Percentiles rank a stretch among this genome's conserved stretches.
phyloP scores from a whole-genome alignment of 2,329 filamentous ascomycete genomes.

The Sporothrix pseudoabietina region DNA sequence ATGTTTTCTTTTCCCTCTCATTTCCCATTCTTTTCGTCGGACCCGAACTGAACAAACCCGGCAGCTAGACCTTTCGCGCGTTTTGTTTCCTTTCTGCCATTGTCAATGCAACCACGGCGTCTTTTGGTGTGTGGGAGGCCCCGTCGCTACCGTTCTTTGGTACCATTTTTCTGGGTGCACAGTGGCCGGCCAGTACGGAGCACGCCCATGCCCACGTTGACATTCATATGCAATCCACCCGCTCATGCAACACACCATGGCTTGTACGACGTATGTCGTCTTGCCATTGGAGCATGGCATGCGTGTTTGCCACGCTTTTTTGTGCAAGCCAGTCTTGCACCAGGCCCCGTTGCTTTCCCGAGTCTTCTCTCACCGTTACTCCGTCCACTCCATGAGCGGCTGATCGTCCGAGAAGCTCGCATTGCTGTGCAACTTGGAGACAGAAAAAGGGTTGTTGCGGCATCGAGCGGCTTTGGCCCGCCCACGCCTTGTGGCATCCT shows the following conservation, averaged over 20 bases:
- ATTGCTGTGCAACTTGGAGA: neutral
- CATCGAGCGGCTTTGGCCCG: neutral
- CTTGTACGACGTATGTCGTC: neutral
- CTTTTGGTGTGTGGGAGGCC: neutral
- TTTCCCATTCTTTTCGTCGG: neutral
- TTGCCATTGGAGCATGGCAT: neutral
- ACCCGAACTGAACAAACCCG: neutral
- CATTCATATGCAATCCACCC: neutral
- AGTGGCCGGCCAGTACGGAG: neutral
- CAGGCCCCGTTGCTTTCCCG: neutral
- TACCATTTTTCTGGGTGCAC: neutral
- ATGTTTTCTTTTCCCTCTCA: neutral
- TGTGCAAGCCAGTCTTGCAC: neutral
- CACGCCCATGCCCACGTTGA: neutral
- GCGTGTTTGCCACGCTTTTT: neutral
- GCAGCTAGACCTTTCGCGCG: neutral
- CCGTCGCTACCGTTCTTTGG: slow-evolving; percentile 11
- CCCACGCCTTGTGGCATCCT: neutral
- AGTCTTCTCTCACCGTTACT: neutral
- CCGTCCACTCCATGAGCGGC: neutral
- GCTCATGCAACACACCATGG: neutral
- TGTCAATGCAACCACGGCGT: neutral
- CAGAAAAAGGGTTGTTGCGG: neutral
- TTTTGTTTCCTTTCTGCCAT: neutral
- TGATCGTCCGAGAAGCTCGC: neutral